Conservation (phyloP, 169 alveolate species). For the Plasmodium chabaudi region DNA sequence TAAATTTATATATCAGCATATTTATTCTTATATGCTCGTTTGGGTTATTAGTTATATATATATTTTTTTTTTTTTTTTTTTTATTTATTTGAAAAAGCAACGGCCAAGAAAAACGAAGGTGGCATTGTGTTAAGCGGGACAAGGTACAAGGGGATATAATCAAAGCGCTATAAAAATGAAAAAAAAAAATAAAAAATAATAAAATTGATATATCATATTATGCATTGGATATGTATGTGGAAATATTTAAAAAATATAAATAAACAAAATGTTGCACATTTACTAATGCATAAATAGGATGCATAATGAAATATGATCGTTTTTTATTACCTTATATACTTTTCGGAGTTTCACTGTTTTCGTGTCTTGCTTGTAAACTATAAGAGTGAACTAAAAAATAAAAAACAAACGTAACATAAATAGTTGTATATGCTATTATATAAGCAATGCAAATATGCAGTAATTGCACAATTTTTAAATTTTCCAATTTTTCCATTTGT, state of each 20-base stretch:
- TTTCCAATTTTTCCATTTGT: not conserved
- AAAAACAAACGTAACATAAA: not conserved
- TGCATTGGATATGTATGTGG: too few relatives aligned
- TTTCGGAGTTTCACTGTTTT: conserved; percentile 25
- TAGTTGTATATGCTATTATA: not conserved
- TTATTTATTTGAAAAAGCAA: conserved; percentile 38
- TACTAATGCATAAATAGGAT: too few relatives aligned
- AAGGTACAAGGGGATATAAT: conserved; percentile 58
- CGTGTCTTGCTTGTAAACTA: conserved; percentile 14
- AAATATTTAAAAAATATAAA: too few relatives aligned
- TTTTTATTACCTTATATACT: conserved; percentile 54
- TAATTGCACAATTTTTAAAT: not conserved
- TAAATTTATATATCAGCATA: too few relatives aligned
- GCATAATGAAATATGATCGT: too few relatives aligned
- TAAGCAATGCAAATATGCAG: too few relatives aligned
- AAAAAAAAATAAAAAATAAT: conserved; percentile 24
- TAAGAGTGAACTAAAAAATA: conserved; percentile 30
- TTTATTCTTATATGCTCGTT: too few relatives aligned
- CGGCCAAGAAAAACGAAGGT: conserved; percentile 68
- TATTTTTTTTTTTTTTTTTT: not conserved
- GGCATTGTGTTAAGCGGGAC: conserved; percentile 73
- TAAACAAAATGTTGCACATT: too few relatives aligned
- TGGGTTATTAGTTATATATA: too few relatives aligned
- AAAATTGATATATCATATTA: not conserved
- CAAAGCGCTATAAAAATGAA: conserved; percentile 50